Evolutionary conservation across 208 protist species (phyloP).

Genomic region (Trypanosoma melophagium): DNA sequence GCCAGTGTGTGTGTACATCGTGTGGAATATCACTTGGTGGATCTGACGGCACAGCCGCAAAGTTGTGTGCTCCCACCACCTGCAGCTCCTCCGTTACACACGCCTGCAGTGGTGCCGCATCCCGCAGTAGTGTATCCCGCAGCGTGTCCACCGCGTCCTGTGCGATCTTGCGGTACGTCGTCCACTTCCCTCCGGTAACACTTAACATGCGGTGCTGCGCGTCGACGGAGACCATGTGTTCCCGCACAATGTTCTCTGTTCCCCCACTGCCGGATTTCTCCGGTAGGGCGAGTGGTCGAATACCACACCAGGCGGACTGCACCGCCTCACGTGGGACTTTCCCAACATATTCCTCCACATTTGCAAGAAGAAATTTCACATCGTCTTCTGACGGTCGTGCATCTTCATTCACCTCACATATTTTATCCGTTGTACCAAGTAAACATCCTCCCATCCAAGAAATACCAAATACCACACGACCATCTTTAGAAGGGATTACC

Average conservation of each 20-base stretch:
- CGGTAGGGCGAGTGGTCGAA: slow-evolving; percentile 72
- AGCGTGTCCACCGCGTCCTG: slow-evolving; percentile 87
- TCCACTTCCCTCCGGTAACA: slow-evolving; percentile 95
- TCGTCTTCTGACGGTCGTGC: slow-evolving; percentile 61
- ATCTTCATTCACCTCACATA: slow-evolving; percentile 60
- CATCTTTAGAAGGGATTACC: slow-evolving; percentile 91
- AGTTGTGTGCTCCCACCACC: slow-evolving; percentile 75
- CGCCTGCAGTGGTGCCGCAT: slow-evolving; percentile 29
- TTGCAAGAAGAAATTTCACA: slow-evolving; percentile 87
- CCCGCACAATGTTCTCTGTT: slow-evolving; percentile 88
- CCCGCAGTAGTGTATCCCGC: slow-evolving; percentile 46
- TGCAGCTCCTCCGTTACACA: slow-evolving; percentile 80
- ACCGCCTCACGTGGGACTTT: slow-evolving; percentile 64
- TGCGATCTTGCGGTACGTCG: slow-evolving; percentile 94
- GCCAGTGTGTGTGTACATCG: slow-evolving; percentile 75
- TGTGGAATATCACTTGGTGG: slow-evolving; percentile 37
- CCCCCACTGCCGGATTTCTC: slow-evolving; percentile 19
- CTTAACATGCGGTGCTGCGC: slow-evolving; percentile 68
- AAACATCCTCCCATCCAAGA: slow-evolving; percentile 93
- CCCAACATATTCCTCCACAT: slow-evolving; percentile 60
- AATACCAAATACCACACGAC: slow-evolving; percentile 92
- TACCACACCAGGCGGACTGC: slow-evolving; percentile 83
- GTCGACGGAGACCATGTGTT: slow-evolving; percentile 90
- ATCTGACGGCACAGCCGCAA: slow-evolving; percentile 33
- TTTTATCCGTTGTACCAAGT: slow-evolving; percentile 93